phyloP scores from a whole-genome alignment of 2,329 filamentous ascomycete genomes.

The Thermomyces lanuginosus region DNA sequence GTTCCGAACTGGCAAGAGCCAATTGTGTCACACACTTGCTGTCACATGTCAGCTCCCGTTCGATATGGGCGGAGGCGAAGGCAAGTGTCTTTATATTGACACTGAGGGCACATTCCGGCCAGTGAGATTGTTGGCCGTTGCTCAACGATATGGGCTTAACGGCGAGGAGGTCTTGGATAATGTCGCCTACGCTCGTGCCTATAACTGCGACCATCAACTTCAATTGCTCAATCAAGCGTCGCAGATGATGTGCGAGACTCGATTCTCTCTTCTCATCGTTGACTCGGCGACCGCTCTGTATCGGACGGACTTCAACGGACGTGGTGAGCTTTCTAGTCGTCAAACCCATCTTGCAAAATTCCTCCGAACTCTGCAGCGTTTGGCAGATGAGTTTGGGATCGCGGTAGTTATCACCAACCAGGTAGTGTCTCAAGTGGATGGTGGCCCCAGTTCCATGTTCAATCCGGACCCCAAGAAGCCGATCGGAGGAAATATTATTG shows the following conservation, averaged over 20 bases:
- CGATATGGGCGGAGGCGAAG: constrained; percentile 96
- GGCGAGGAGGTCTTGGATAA: constrained; percentile 97
- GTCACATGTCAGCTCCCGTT: constrained; percentile 96
- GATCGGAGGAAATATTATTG: constrained; percentile 97
- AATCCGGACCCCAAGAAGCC: constrained; percentile 99
- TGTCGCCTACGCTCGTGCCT: constrained; percentile 91
- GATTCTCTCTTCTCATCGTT: constrained; percentile 88
- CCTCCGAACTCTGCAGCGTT: constrained; percentile 31
- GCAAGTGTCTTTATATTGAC: constrained; percentile 96
- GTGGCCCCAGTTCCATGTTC: constrained; percentile 93
- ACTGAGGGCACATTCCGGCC: constrained; percentile 95
- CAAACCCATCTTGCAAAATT: constrained; percentile 44
- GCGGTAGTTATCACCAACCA: constrained; percentile 98
- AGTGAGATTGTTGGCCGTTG: constrained; percentile 76
- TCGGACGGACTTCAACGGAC: constrained; percentile 89
- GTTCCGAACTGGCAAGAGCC: constrained; percentile 94
- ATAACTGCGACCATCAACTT: constrained; percentile 96
- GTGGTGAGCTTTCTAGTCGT: constrained; percentile 85
- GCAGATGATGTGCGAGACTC: constrained; percentile 98
- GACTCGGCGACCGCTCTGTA: constrained; percentile 93
- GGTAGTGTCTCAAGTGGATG: constrained; percentile 94
- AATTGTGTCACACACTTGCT: constrained; percentile 95
- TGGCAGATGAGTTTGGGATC: constrained; percentile 70
- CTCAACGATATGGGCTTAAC: constrained; percentile 82
- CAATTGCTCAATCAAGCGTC: constrained; percentile 88